phyloP scores from a whole-genome alignment of 2,329 filamentous ascomycete genomes.

The Drechmeria coniospora region DNA sequence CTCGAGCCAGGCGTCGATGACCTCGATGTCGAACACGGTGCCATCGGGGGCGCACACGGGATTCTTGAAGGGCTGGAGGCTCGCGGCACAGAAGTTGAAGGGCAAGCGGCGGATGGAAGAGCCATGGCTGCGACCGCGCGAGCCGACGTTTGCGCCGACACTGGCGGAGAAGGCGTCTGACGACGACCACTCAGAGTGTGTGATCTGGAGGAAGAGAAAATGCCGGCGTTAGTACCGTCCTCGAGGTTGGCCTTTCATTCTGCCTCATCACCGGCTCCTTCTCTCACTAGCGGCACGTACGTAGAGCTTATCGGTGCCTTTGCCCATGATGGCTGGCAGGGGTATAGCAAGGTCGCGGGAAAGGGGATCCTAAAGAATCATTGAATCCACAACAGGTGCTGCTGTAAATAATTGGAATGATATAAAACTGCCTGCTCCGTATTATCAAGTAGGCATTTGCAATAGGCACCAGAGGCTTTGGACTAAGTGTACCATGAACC shows the following conservation, averaged over 20 bases:
- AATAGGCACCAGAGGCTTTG: no score
- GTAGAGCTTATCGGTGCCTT: constrained; percentile 31
- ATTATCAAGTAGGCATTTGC: no score
- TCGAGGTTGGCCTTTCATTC: no score
- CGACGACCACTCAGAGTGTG: constrained; percentile 94
- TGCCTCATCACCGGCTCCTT: no score
- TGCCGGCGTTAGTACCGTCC: no score
- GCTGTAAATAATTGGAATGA: no score
- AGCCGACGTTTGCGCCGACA: constrained; percentile 50
- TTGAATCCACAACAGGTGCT: no score
- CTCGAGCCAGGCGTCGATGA: constrained; percentile 86
- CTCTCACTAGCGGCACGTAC: constrained; percentile 11
- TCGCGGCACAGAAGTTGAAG: constrained; percentile 96
- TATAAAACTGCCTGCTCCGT: no score
- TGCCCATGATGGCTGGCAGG: constrained; percentile 18
- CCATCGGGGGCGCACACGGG: constrained; percentile 82
- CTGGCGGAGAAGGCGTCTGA: constrained; percentile 77
- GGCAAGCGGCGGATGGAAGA: constrained; percentile 74
- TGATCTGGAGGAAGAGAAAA: constrained; percentile 44
- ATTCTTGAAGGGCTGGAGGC: constrained; percentile 85
- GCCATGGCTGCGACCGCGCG: constrained; percentile 27
- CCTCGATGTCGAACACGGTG: constrained; percentile 87
- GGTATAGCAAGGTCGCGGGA: no score
- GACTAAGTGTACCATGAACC: no score
- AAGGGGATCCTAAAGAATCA: no score